These are phyloP conservation scores for Mucor circinelloides DNA, from an alignment of 371 early-diverging fungal species.

Conservation along the genomic window DNA sequence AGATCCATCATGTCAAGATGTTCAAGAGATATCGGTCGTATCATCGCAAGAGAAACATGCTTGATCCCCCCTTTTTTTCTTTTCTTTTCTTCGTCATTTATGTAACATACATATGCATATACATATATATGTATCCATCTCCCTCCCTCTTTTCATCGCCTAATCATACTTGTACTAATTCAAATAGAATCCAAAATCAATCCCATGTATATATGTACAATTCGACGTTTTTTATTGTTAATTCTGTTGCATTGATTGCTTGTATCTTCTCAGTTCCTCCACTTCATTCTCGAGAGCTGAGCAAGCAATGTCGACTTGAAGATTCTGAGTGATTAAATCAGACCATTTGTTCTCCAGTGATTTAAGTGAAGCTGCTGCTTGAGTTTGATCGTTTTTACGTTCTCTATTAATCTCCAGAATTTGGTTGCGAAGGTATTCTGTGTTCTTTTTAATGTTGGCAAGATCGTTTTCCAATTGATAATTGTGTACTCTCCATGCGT, in stretches of 20 bases:
- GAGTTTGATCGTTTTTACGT: constrained; percentile 72
- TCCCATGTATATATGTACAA: constrained; percentile 10
- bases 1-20: not conserved
- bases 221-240: constrained; percentile 1
- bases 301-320: constrained; percentile 64
- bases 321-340: constrained; percentile 60
- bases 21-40: not conserved
- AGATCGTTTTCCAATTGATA: constrained; percentile 71
- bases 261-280: constrained; percentile 50
- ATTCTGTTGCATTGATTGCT: constrained; percentile 15
- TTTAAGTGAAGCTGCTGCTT: constrained; percentile 55
- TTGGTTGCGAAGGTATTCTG: constrained; percentile 51
- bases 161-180: constrained; percentile 1
- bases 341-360: constrained; percentile 66
- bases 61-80: too few species aligned
- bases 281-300: constrained; percentile 56
- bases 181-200: not conserved
- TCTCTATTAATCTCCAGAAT: constrained; percentile 68
- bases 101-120: not conserved
- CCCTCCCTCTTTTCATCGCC: not conserved
- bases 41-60: not conserved
- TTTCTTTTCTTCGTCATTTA: not conserved
- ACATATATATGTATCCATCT: not conserved
- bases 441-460: constrained; percentile 44
- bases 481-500: constrained; percentile 85